A percentile compares a stretch with the other conserved stretches of the same genome.
phyloP scores from a whole-genome alignment of 2,329 filamentous ascomycete genomes.

The Chlorencoelia australis region DNA sequence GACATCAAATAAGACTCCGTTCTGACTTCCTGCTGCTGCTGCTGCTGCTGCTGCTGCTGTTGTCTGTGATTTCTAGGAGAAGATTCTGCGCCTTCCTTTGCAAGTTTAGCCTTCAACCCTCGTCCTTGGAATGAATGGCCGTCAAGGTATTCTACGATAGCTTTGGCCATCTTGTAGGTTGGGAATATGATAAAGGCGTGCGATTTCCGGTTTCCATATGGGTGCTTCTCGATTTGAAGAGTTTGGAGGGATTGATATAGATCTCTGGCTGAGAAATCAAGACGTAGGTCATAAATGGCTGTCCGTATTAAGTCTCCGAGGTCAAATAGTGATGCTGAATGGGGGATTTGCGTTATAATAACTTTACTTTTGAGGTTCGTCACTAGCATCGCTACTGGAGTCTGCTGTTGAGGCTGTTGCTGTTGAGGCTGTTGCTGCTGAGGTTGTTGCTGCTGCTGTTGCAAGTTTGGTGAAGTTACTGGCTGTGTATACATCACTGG shows the following conservation, averaged over 20 bases:
- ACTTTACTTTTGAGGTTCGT: constrained; percentile 13
- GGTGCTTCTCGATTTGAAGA: constrained; percentile 10
- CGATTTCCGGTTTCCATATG: constrained; percentile 7
- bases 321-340: background rate
- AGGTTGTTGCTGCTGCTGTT: too few species aligned
- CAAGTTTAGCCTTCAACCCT: constrained; percentile 2
- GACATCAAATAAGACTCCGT: too few species aligned
- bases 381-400: too few species aligned
- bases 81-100: constrained; percentile 6
- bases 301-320: constrained; percentile 8
- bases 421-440: too few species aligned
- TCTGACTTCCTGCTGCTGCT: too few species aligned
- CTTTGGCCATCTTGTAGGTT: constrained; percentile 4
- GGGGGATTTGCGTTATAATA: constrained; percentile 16
- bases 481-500: too few species aligned
- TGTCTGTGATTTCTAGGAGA: too few species aligned
- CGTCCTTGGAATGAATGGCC: background rate
- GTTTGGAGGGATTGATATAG: constrained; percentile 3
- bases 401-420: too few species aligned
- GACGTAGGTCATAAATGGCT: background rate
- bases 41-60: too few species aligned
- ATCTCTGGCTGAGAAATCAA: background rate
- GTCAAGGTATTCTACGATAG: background rate
- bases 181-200: constrained; percentile 16
- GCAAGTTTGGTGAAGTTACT: too few species aligned